These are phyloP conservation scores for Candida krabiensis DNA, from an alignment of 805 yeast species.

Conservation along the genomic window DNA sequence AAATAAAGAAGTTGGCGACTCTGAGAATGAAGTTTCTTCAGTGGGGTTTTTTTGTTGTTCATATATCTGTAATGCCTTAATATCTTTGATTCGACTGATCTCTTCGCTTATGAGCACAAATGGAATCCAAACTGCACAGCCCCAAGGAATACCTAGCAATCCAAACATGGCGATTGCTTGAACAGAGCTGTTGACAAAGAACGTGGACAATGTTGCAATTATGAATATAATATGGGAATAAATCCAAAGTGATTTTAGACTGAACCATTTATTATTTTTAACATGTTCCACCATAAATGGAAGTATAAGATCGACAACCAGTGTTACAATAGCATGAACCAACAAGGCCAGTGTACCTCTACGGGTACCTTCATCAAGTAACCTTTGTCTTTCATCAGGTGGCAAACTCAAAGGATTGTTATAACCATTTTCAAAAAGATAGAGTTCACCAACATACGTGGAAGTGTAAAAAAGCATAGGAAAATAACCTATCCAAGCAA, in stretches of 20 bases:
- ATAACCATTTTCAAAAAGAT: constrained; percentile 40
- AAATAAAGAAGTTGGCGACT: constrained; percentile 8
- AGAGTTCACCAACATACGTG: constrained; percentile 62
- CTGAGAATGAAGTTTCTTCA: constrained; percentile 10
- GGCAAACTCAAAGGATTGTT: constrained; percentile 41
- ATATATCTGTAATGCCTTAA: constrained; percentile 35
- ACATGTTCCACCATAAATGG: constrained; percentile 40
- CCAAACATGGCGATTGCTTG: constrained; percentile 51
- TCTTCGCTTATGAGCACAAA: constrained; percentile 62
- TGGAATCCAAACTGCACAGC: constrained; percentile 66
- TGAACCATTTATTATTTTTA: constrained; percentile 9
- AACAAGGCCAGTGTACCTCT: constrained; percentile 53
- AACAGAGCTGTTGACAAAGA: constrained; percentile 39
- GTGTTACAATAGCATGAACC: constrained; percentile 47
- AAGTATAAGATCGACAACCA: constrained; percentile 42
- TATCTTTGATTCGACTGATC: constrained; percentile 49
- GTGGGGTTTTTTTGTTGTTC: constrained; percentile 16
- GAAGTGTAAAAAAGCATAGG: constrained; percentile 66
- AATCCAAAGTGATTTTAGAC: constrained; percentile 47
- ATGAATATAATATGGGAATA: constrained; percentile 51
- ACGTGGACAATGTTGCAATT: constrained; percentile 46
- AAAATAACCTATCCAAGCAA: constrained; percentile 71
- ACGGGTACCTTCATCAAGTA: constrained; percentile 49
- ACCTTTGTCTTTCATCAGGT: constrained; percentile 32
- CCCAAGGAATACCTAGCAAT: constrained; percentile 63